Percentiles rank a stretch among this genome's conserved stretches.
Conservation (phyloP, 2,329 filamentous ascomycete species). For the Paracoccidioides brasiliensis region DNA sequence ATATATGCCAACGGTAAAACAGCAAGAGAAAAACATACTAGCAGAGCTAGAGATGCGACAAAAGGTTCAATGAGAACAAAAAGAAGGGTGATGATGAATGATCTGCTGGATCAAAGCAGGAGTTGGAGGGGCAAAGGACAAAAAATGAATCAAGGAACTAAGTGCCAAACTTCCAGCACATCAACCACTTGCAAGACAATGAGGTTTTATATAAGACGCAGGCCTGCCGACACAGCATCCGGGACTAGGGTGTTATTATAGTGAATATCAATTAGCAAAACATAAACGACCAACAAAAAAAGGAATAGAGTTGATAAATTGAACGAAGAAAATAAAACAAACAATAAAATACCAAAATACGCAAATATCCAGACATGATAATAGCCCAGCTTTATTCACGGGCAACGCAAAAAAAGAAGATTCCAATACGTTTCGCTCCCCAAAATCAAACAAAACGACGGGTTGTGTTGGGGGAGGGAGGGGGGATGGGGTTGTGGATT, state of each 20-base stretch:
- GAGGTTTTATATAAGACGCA: neutral
- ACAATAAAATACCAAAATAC: neutral
- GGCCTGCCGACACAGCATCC: neutral
- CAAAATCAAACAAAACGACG: neutral
- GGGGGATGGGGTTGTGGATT: neutral
- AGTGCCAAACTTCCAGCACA: neutral
- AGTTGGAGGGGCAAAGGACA: neutral
- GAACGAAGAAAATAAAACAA: neutral
- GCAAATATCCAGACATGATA: neutral
- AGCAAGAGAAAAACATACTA: neutral
- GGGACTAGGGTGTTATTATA: neutral
- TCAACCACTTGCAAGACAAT: neutral
- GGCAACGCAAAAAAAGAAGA: neutral
- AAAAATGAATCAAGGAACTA: neutral
- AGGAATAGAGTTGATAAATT: neutral
- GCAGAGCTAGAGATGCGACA: neutral
- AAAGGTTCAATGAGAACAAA: neutral
- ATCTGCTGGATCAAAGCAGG: no score
- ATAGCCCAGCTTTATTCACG: neutral
- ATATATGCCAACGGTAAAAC: neutral
- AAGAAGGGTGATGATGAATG: neutral
- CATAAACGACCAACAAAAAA: neutral
- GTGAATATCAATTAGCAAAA: neutral
- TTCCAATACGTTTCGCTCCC: neutral
- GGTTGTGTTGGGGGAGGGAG: neutral